phyloP scores from a whole-genome alignment of 2,329 filamentous ascomycete species.

The Penicillium olsonii region DNA sequence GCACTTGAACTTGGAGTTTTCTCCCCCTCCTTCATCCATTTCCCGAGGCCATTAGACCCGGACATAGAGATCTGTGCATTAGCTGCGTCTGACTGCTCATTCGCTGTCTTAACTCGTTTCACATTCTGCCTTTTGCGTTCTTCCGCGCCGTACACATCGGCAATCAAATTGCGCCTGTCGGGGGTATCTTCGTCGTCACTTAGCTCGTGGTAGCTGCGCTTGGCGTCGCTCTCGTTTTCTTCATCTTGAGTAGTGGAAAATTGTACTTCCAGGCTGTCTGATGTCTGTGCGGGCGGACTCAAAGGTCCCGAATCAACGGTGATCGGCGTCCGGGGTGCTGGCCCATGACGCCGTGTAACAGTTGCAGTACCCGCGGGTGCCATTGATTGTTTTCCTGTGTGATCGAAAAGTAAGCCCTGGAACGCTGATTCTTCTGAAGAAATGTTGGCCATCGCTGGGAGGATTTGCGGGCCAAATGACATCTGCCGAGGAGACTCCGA shows the following conservation, averaged over 20 bases:
- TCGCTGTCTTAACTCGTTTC: conserved; percentile 64
- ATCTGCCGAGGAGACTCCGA: neutral
- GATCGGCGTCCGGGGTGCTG: conserved; percentile 22
- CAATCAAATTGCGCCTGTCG: conserved; percentile 57
- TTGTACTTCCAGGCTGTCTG: conserved; percentile 27
- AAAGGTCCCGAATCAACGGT: conserved; percentile 14
- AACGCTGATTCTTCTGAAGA: conserved; percentile 8
- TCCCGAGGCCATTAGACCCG: conserved; percentile 60
- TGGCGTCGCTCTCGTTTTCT: conserved; percentile 27
- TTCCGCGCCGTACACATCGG: conserved; percentile 74
- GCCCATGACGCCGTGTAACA: conserved; percentile 15
- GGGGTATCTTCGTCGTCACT: conserved; percentile 33
- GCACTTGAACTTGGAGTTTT: conserved; percentile 42
- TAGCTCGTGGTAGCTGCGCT: conserved; percentile 33
- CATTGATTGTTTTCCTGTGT: conserved; percentile 23
- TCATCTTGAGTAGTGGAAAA: conserved; percentile 32
- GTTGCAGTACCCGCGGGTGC: conserved; percentile 30
- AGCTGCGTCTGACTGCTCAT: conserved; percentile 46
- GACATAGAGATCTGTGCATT: conserved; percentile 47
- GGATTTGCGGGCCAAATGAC: too few species aligned
- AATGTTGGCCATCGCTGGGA: conserved; percentile 17
- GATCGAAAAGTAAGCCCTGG: conserved; percentile 26
- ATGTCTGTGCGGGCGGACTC: conserved; percentile 19
- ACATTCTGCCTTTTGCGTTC: conserved; percentile 62
- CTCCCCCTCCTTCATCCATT: conserved; percentile 66